Percentiles rank a stretch among this genome's conserved stretches.
phyloP scores from a whole-genome alignment of 2,329 filamentous ascomycete species.

The Scortechinia acanthostroma region DNA sequence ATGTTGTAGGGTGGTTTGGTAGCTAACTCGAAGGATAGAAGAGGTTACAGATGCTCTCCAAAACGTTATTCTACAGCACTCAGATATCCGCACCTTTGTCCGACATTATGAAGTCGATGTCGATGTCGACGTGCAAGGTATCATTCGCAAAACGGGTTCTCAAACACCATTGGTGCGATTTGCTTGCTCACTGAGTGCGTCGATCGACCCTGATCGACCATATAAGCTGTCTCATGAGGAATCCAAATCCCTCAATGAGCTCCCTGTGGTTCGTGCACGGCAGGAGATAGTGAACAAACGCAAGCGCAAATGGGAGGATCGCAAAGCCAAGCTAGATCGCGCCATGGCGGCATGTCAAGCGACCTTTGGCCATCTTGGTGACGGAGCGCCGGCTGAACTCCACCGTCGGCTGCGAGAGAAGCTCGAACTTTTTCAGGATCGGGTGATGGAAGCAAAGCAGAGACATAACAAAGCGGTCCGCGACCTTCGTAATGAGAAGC shows the following conservation, averaged over 20 bases:
- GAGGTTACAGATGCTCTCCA: slow-evolving; percentile 12
- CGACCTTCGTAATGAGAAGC: slow-evolving; percentile 10
- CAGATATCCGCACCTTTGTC: slow-evolving; percentile 15
- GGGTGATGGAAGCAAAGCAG: slow-evolving; percentile 6
- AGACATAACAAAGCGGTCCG: slow-evolving; percentile 7
- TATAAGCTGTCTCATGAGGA: slow-evolving; percentile 13
- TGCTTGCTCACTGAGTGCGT: slow-evolving; percentile 14
- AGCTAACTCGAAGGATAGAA: slow-evolving; percentile 6
- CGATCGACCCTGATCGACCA: slow-evolving; percentile 12
- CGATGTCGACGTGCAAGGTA: slow-evolving; percentile 13
- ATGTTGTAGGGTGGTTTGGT: background rate
- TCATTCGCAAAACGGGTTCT: slow-evolving; percentile 10
- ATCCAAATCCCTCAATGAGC: slow-evolving; percentile 12
- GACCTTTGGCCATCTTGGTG: slow-evolving; percentile 4
- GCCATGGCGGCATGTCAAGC: slow-evolving; percentile 9
- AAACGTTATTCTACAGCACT: slow-evolving; percentile 14
- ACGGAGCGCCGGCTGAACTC: background rate
- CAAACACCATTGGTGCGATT: slow-evolving; percentile 14
- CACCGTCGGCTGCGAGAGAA: background rate
- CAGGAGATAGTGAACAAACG: slow-evolving; percentile 10
- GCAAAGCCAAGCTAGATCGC: slow-evolving; percentile 8
- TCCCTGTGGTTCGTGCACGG: slow-evolving; percentile 7
- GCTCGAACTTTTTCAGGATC: slow-evolving; percentile 7
- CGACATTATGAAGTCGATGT: slow-evolving; percentile 15
- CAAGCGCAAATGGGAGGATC: slow-evolving; percentile 9